Percentiles rank a stretch among this genome's conserved stretches.
Evolutionary conservation across 2,329 filamentous ascomycete species (phyloP).

Genomic region (Fusarium scirpi): DNA sequence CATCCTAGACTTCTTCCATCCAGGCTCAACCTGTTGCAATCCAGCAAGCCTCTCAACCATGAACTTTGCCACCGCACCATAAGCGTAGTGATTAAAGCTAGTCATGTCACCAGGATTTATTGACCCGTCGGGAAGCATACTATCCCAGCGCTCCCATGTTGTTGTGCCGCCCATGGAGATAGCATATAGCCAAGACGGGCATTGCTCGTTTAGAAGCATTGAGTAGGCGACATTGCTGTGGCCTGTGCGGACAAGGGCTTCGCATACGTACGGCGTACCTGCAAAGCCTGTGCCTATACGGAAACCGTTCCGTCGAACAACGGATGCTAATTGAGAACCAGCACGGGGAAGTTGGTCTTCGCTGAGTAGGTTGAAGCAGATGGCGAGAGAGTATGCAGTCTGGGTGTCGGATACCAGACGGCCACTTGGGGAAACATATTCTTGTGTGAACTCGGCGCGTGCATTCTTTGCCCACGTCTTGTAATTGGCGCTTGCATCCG

Average conservation of each 20-base stretch:
- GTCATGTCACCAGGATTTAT: slow-evolving; percentile 58
- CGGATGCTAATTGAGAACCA: slow-evolving; percentile 23
- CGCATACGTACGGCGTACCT: slow-evolving; percentile 54
- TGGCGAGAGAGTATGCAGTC: slow-evolving; percentile 41
- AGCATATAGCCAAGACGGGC: slow-evolving; percentile 55
- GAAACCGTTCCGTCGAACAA: slow-evolving; percentile 38
- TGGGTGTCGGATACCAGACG: slow-evolving; percentile 41
- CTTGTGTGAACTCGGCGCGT: slow-evolving; percentile 26
- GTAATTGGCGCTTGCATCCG: slow-evolving; percentile 24
- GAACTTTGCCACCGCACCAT: slow-evolving; percentile 55
- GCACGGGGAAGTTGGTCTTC: slow-evolving; percentile 12
- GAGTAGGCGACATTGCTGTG: slow-evolving; percentile 48
- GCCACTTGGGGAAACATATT: slow-evolving; percentile 43
- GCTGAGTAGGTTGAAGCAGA: slow-evolving; percentile 40
- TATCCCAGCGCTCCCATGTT: slow-evolving; percentile 59
- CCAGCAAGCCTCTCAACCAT: slow-evolving; percentile 49
- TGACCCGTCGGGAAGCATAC: slow-evolving; percentile 52
- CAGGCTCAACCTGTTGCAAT: slow-evolving; percentile 34
- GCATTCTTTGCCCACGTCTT: slow-evolving; percentile 25
- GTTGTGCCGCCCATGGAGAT: slow-evolving; percentile 57
- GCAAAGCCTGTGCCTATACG: slow-evolving; percentile 49
- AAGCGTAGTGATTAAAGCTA: slow-evolving; percentile 58
- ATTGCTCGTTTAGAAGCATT: slow-evolving; percentile 53
- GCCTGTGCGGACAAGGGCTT: slow-evolving; percentile 35
- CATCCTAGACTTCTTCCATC: slow-evolving; percentile 43